Conservation (phyloP, 73 alveolate genomes). For the Paramecium pentaurelia region DNA sequence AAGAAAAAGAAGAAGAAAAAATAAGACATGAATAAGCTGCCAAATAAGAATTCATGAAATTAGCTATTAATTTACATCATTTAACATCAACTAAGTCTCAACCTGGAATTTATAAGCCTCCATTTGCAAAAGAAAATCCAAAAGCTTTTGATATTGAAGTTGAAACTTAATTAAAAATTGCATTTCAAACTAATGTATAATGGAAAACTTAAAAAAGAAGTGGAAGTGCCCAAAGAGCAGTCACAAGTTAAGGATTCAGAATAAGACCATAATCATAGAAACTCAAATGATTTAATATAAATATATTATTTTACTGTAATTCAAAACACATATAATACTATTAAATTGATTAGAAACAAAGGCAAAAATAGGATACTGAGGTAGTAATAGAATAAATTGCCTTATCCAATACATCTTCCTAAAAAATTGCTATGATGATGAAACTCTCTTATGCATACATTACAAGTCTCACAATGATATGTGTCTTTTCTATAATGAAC, state of each 20-base stretch:
- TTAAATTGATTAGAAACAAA: not conserved
- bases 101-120: constrained; percentile 63
- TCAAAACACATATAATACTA: not conserved
- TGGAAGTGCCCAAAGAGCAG: constrained; percentile 3
- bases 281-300: not conserved
- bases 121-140: constrained; percentile 56
- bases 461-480: constrained; percentile 40
- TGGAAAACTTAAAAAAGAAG: not conserved
- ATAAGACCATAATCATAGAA: not conserved
- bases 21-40: constrained; percentile 52
- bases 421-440: constrained; percentile 49
- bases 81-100: constrained; percentile 36
- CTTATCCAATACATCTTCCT: constrained; percentile 52
- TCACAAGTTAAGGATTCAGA: not conserved
- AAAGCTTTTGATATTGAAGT: constrained; percentile 61
- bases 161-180: constrained; percentile 58
- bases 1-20: constrained; percentile 43
- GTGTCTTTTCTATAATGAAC: constrained; percentile 8
- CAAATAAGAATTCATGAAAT: constrained; percentile 54
- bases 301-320: not conserved
- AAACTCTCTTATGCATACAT: constrained; percentile 46
- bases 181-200: constrained; percentile 37
- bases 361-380: not conserved
- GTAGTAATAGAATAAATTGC: constrained; percentile 31
- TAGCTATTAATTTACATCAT: constrained; percentile 58